Conservation (phyloP, 148 eudicot species). For the Rhododendron henanense region DNA sequence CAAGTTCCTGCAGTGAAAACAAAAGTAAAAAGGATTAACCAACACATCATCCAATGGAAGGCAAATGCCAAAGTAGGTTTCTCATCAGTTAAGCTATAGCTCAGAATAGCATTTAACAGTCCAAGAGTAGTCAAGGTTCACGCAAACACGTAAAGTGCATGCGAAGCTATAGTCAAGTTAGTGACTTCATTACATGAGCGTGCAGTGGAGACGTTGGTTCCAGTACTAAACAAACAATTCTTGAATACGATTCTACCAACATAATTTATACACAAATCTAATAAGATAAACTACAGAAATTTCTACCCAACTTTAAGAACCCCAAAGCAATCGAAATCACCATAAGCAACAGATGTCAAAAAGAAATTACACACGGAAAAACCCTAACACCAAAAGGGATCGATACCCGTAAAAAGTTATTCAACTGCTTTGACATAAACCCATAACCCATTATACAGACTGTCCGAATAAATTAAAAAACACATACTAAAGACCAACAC, state of each 20-base stretch:
- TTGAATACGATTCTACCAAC: no score
- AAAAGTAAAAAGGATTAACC: neutral
- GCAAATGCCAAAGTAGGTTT: neutral
- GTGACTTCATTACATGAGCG: neutral
- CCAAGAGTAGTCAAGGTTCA: neutral
- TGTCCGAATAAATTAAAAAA: no score
- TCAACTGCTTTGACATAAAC: no score
- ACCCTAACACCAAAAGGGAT: neutral
- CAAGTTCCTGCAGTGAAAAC: constrained; percentile 38
- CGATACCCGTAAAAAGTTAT: neutral
- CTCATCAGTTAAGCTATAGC: neutral
- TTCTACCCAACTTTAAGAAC: neutral
- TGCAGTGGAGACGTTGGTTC: neutral
- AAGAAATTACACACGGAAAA: neutral
- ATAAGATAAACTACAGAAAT: no score
- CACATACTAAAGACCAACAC: neutral
- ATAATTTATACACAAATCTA: no score
- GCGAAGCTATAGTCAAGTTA: neutral
- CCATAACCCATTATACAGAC: no score
- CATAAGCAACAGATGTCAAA: neutral
- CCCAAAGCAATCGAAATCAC: neutral
- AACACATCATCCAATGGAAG: neutral
- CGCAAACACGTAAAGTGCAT: neutral
- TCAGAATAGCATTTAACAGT: neutral
- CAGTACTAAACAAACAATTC: no score